Evolutionary conservation across 2,329 filamentous ascomycete genomes (phyloP).

Genomic region (Fusarium devonianum): DNA sequence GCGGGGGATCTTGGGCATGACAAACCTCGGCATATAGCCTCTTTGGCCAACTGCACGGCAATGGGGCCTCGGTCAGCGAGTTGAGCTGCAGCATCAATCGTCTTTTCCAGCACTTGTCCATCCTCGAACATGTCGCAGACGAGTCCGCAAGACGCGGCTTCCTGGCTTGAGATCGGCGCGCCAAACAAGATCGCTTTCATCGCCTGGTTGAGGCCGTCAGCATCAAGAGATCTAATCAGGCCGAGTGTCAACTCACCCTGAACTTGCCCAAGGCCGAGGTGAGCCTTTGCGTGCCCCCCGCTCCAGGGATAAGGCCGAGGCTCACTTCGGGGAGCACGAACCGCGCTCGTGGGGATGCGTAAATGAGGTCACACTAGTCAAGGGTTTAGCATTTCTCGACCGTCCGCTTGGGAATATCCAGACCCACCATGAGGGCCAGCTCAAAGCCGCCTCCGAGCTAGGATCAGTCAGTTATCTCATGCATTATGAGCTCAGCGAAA

Average conservation of each 20-base stretch:
- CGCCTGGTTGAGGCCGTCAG: constrained; percentile 31
- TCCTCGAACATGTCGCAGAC: constrained; percentile 35
- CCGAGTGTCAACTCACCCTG: constrained; percentile 45
- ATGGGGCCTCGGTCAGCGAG: constrained; percentile 5
- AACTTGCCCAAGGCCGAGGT: constrained; percentile 47
- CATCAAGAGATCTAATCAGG: constrained; percentile 8
- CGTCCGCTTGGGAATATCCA: neutral
- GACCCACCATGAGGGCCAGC: constrained; percentile 51
- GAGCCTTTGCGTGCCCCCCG: constrained; percentile 49
- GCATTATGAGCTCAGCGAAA: neutral
- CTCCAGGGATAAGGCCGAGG: constrained; percentile 48
- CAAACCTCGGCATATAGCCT: constrained; percentile 43
- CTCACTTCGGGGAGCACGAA: constrained; percentile 49
- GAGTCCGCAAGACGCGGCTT: constrained; percentile 19
- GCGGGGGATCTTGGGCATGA: neutral
- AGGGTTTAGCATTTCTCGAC: neutral
- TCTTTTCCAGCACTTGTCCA: constrained; percentile 34
- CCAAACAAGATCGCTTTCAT: constrained; percentile 43
- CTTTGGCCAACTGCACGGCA: constrained; percentile 41
- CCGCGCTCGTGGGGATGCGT: constrained; percentile 43
- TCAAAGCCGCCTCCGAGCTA: constrained; percentile 56
- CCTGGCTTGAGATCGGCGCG: constrained; percentile 38
- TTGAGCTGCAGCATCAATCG: constrained; percentile 35
- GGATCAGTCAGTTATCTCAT: neutral
- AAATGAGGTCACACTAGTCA: constrained; percentile 47